Base-by-base conservation (phyloP, 140 eudicot species). In the Cichorium intybus region DNA sequence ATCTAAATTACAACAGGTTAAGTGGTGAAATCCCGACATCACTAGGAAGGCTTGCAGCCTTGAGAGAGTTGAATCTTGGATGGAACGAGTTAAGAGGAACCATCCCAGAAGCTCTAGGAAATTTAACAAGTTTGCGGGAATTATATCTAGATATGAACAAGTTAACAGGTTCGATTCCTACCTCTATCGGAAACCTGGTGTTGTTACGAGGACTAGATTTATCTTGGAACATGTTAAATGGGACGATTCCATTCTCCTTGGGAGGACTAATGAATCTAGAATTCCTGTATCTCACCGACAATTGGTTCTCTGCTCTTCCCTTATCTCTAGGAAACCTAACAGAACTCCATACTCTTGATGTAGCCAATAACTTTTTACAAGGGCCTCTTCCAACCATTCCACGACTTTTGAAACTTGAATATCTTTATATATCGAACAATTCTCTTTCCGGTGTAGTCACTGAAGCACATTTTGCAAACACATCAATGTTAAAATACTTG, bases 311-410 rank as follows among this genome's bases (percentile, higher is more conserved):
- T 60, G 33, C 31, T 10, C n/a, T n/a, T n/a, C 71, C 77, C 23
- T 59, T 24, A 0, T 75, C n/a, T n/a, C n/a, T n/a, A 18, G 77
- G 81, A 67, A 60, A 52, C 54, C 62, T 72, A 10, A 12, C 55
- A 21, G 22, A 67, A 20, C 69, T 72, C 58, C 55, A 5, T 29
- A 28, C 23, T 53, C 66, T 81, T 17, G 70, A 77, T 68, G 52
- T 77, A 35, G 46, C 64, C 2, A 35, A 14, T 6, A 73, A 77
- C 49, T 28, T 31, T 9, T 56, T 73, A 43, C 45, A 67, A 41
- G 69, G 80, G 70, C 1, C 73, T n/a, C 61, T 76, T 63, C 81
- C 81, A 18, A 70, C 73, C 49, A 65, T 37, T 22, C 77, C 77
- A 27, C 52, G 48, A 4, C 81, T 76, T 12, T 70, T 77, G 6